Evolutionary conservation across 306 rosid genomes (phyloP).

Genomic region (Trichosanthes cucumerina): DNA sequence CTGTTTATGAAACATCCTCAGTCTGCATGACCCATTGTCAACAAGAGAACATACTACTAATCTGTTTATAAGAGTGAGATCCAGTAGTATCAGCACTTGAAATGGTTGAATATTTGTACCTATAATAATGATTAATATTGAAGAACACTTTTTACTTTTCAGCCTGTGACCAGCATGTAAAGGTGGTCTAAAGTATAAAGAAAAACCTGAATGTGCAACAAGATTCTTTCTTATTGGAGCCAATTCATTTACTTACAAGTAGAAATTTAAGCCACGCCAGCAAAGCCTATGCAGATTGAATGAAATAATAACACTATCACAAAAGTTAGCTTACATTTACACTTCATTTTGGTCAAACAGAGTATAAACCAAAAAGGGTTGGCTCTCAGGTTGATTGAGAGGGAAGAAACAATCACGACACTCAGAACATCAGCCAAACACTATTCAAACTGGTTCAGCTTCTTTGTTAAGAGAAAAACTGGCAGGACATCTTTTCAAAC

Average conservation of each 20-base stretch:
- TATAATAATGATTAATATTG: not conserved
- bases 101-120: not conserved
- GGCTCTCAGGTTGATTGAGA: not conserved
- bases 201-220: not conserved
- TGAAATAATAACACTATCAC: not conserved
- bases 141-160: not conserved
- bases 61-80: not conserved
- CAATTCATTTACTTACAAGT: not conserved
- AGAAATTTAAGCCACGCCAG: not conserved
- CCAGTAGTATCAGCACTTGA: not conserved
- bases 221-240: not conserved
- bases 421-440: slow-evolving; percentile 3
- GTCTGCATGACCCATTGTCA: too few species aligned
- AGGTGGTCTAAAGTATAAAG: not conserved
- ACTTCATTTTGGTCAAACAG: slow-evolving; percentile 7
- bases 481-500: not conserved
- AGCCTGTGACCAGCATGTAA: not conserved
- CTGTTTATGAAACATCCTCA: too few species aligned
- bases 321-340: slow-evolving; percentile 6
- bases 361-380: not conserved
- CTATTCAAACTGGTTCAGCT: slow-evolving; percentile 2
- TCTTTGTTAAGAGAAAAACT: not conserved
- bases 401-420: not conserved
- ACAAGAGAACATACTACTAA: not conserved
- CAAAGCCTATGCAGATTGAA: not conserved